A percentile compares a stretch with the other conserved stretches of the same genome.
phyloP scores from a whole-genome alignment of 2,329 filamentous ascomycete genomes.

The Emmonsiellopsis sp. region DNA sequence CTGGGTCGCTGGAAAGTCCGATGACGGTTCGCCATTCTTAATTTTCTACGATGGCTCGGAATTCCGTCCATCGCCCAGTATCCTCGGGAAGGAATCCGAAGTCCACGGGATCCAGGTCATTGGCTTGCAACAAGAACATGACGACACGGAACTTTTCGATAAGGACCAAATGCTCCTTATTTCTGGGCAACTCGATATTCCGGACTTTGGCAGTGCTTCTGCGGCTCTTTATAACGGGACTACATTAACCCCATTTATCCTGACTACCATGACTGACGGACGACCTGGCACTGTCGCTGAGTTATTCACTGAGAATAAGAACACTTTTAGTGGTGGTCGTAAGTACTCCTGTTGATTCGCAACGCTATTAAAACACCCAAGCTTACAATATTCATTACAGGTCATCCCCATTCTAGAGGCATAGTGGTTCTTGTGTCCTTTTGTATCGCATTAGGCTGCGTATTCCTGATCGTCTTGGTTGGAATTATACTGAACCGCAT shows the following conservation, averaged over 20 bases:
- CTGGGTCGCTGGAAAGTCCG: constrained; percentile 69
- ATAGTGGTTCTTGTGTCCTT: constrained; percentile 39
- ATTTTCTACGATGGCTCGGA: constrained; percentile 69
- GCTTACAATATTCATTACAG: constrained; percentile 17
- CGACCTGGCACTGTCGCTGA: constrained; percentile 65
- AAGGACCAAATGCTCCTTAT: constrained; percentile 66
- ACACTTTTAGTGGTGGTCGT: constrained; percentile 61
- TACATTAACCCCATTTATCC: constrained; percentile 64
- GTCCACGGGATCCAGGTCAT: constrained; percentile 80
- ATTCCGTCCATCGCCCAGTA: constrained; percentile 58
- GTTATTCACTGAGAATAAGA: constrained; percentile 73
- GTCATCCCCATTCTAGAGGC: constrained; percentile 33
- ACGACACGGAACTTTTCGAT: constrained; percentile 53
- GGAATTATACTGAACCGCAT: constrained; percentile 41
- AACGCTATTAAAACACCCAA: neutral
- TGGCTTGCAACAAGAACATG: constrained; percentile 60
- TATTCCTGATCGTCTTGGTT: constrained; percentile 40
- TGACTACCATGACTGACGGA: constrained; percentile 61
- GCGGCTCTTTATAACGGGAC: constrained; percentile 84
- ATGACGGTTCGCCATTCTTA: constrained; percentile 63
- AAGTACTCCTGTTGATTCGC: constrained; percentile 28
- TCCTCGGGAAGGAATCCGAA: constrained; percentile 55
- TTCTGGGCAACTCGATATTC: constrained; percentile 71
- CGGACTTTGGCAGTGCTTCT: constrained; percentile 69
- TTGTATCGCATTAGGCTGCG: constrained; percentile 38